Evolutionary conservation across 2,329 filamentous ascomycete genomes (phyloP).

Genomic region (Microsporum audouinii): DNA sequence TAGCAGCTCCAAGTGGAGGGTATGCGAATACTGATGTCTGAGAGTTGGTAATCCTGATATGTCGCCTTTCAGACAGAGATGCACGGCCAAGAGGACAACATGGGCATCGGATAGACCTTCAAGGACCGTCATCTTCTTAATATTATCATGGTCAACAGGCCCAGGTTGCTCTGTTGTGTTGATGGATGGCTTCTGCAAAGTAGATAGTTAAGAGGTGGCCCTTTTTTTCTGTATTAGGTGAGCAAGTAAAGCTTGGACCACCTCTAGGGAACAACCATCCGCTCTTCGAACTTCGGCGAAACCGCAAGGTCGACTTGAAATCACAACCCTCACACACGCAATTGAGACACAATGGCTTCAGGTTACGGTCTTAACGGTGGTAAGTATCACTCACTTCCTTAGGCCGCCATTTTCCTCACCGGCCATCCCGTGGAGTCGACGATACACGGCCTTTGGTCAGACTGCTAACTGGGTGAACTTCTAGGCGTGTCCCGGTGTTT

Average conservation of each 20-base stretch:
- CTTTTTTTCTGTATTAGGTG: background rate
- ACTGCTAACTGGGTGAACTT: background rate
- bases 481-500: slow-evolving; percentile 73
- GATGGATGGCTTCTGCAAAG: background rate
- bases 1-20: slow-evolving; percentile 41
- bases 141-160: slow-evolving; percentile 8
- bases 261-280: slow-evolving; percentile 4
- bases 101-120: slow-evolving; percentile 42
- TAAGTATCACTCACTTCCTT: slow-evolving; percentile 22
- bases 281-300: background rate
- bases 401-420: background rate
- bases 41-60: slow-evolving; percentile 42
- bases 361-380: slow-evolving; percentile 45
- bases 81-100: slow-evolving; percentile 47
- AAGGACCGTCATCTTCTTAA: slow-evolving; percentile 27
- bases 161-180: background rate
- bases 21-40: slow-evolving; percentile 37
- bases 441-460: slow-evolving; percentile 8
- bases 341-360: slow-evolving; percentile 35
- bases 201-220: background rate
- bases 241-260: slow-evolving; percentile 11
- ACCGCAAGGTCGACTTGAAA: slow-evolving; percentile 1
- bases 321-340: slow-evolving; percentile 4
- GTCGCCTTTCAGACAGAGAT: slow-evolving; percentile 45
- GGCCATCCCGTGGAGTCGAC: background rate